Evolutionary conservation across 164 flowering plant species (phyloP).

Genomic region (Tinospora cordifolia): DNA sequence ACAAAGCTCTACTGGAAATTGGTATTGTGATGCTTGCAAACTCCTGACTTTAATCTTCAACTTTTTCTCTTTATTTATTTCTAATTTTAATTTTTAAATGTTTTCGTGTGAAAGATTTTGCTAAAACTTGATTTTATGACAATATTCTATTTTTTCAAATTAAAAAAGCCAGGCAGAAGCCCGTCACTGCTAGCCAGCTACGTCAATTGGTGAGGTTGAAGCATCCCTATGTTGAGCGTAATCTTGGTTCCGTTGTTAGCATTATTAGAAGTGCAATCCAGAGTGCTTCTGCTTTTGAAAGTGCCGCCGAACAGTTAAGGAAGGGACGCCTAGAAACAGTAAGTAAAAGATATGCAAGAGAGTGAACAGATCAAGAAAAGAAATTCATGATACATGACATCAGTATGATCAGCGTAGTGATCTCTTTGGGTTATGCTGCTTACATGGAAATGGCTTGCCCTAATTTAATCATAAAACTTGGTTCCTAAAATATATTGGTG

Average conservation of each 20-base stretch:
- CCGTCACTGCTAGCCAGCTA: slow-evolving; percentile 49
- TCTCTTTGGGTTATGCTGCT: neutral
- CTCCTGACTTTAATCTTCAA: neutral
- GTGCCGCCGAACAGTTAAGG: slow-evolving; percentile 50
- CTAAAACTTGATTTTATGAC: slow-evolving; percentile 5
- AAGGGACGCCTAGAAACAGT: slow-evolving; percentile 38
- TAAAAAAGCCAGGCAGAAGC: slow-evolving; percentile 81
- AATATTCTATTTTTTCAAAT: slow-evolving; percentile 5
- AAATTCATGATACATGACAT: neutral
- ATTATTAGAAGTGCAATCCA: slow-evolving; percentile 59
- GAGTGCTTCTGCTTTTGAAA: slow-evolving; percentile 70
- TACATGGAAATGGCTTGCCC: too few species aligned
- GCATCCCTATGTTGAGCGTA: slow-evolving; percentile 73
- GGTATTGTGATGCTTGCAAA: slow-evolving; percentile 35
- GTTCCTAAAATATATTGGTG: too few species aligned
- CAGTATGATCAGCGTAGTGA: neutral
- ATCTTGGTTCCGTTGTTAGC: slow-evolving; percentile 57
- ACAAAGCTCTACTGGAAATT: slow-evolving; percentile 77
- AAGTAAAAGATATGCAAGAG: slow-evolving; percentile 18
- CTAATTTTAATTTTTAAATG: neutral
- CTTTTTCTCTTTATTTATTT: neutral
- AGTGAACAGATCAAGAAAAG: neutral
- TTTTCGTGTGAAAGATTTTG: neutral
- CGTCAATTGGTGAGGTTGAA: slow-evolving; percentile 52
- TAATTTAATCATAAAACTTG: too few species aligned